These are phyloP conservation scores for Skeletonema grethae DNA, from an alignment of 108 stramenopile species.

Conservation along the genomic window DNA sequence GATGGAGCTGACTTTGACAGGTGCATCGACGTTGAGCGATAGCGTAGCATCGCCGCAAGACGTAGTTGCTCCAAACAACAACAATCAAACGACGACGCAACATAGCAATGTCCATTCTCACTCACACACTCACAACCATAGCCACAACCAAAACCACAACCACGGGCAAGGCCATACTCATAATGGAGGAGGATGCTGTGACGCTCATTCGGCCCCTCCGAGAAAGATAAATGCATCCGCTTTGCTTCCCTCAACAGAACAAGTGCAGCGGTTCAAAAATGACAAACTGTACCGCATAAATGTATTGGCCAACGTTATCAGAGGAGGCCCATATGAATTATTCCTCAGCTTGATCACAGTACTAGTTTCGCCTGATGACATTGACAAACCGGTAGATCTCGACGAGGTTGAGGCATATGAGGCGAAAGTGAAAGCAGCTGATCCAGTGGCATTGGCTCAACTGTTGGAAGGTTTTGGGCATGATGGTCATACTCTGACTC, in stretches of 20 bases:
- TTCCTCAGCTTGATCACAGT: conserved; percentile 36
- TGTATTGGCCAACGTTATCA: conserved; percentile 35
- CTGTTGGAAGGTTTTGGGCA: conserved; percentile 54
- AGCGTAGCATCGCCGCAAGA: neutral
- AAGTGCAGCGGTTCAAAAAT: conserved; percentile 42
- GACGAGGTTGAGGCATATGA: neutral
- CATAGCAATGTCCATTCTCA: conserved; percentile 3
- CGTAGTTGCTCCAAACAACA: neutral
- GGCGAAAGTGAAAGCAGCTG: conserved; percentile 17
- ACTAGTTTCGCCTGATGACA: conserved; percentile 11
- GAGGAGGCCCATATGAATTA: conserved; percentile 39
- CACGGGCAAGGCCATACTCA: conserved; percentile 27
- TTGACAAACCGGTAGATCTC: conserved; percentile 5
- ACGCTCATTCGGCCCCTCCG: conserved; percentile 15
- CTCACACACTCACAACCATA: conserved; percentile 11
- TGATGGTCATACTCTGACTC: conserved; percentile 85
- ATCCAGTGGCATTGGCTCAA: conserved; percentile 35
- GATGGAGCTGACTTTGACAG: conserved; percentile 75
- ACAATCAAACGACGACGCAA: neutral
- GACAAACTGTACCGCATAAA: conserved; percentile 36
- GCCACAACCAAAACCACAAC: conserved; percentile 12
- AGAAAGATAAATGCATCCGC: conserved; percentile 41
- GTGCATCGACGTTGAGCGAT: conserved; percentile 57
- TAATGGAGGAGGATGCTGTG: conserved; percentile 25
- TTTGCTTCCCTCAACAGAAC: conserved; percentile 53